These are phyloP conservation scores for Sporothrix mexicana DNA, from an alignment of 2,329 filamentous ascomycete species.

Conservation along the genomic window DNA sequence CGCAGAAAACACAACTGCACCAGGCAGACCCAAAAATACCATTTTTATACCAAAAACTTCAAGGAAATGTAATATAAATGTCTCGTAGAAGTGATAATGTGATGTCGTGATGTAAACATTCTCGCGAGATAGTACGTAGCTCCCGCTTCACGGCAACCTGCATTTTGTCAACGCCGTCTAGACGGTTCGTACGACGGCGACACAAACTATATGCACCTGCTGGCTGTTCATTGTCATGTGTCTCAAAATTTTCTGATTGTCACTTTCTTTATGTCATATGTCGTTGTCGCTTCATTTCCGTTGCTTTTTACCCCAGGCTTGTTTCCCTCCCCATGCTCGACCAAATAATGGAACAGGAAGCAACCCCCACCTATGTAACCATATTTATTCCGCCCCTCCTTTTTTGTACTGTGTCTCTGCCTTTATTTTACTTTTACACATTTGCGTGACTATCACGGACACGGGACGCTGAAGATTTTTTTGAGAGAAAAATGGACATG, in stretches of 20 bases:
- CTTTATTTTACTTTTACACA: neutral
- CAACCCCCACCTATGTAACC: neutral
- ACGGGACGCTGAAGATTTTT: neutral
- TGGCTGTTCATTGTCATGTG: neutral
- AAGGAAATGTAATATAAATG: too few species aligned
- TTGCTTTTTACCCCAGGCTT: neutral
- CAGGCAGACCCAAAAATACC: too few species aligned
- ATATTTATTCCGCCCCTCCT: neutral
- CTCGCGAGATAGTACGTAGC: neutral
- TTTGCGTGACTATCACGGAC: neutral
- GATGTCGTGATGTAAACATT: too few species aligned
- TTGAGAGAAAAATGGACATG: neutral
- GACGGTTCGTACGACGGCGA: neutral
- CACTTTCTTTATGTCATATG: too few species aligned
- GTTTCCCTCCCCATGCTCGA: neutral
- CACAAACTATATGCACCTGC: conserved; percentile 17
- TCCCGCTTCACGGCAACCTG: neutral
- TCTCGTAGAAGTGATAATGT: too few species aligned
- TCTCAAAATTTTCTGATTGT: neutral
- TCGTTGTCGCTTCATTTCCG: neutral
- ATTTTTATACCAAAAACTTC: too few species aligned
- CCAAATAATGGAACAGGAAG: too few species aligned
- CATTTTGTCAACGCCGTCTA: too few species aligned
- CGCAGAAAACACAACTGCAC: too few species aligned
- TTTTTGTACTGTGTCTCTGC: neutral